Conservation (phyloP, 768 basidiomycete genomes). For the Mycena chlorophos region DNA sequence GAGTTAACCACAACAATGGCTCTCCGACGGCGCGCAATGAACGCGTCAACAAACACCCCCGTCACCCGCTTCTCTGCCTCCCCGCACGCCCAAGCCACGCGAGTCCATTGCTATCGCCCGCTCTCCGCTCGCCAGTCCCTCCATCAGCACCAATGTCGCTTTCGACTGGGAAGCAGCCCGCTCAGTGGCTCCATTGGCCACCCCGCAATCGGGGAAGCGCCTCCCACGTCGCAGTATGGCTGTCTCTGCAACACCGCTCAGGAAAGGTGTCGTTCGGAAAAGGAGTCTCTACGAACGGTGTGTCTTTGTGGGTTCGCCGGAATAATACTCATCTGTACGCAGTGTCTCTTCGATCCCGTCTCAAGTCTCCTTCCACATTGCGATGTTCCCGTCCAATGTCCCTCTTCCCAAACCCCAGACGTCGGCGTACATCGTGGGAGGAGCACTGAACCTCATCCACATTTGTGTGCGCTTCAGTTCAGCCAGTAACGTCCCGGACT, state of each 20-base stretch:
- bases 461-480: constrained; percentile 64
- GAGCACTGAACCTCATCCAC: constrained; percentile 65
- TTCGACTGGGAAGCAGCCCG: constrained; percentile 89
- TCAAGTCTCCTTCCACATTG: constrained; percentile 72
- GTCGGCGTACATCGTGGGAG: constrained; percentile 66
- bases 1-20: constrained; percentile 10
- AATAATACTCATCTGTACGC: constrained; percentile 10
- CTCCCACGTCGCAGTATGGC: constrained; percentile 42
- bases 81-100: constrained; percentile 48
- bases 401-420: constrained; percentile 69
- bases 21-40: constrained; percentile 13
- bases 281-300: constrained; percentile 66
- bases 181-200: constrained; percentile 73
- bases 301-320: background rate
- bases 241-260: constrained; percentile 38
- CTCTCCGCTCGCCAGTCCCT: constrained; percentile 66
- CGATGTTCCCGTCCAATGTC: constrained; percentile 78
- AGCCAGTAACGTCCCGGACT: constrained; percentile 55
- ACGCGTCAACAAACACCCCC: constrained; percentile 6
- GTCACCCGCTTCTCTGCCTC: constrained; percentile 26
- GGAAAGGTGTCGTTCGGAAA: constrained; percentile 62
- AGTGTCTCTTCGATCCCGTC: constrained; percentile 72
- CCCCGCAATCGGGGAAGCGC: constrained; percentile 51
- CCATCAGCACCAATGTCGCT: constrained; percentile 71
- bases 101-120: constrained; percentile 55